Evolutionary conservation across 768 basidiomycete genomes (phyloP).

Genomic region (Kockovaella imperatae): DNA sequence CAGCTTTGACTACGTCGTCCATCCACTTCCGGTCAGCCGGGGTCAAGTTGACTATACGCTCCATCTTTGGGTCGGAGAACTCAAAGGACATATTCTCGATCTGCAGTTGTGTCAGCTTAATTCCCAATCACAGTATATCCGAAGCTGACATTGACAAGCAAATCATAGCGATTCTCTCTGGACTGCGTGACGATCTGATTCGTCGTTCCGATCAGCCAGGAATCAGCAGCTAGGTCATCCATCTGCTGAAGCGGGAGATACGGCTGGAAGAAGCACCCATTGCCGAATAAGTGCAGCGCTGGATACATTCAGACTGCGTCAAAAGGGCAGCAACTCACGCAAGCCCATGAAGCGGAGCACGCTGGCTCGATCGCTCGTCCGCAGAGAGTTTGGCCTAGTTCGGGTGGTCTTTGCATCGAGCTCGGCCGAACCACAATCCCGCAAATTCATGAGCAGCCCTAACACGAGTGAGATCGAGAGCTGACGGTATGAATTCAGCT

Average conservation of each 20-base stretch:
- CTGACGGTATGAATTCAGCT: conserved; percentile 16
- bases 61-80: conserved; percentile 73
- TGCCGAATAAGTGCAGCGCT: conserved; percentile 24
- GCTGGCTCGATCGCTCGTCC: conserved; percentile 81
- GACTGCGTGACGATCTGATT: conserved; percentile 93
- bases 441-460: conserved; percentile 80
- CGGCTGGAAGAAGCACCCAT: conserved; percentile 96
- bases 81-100: conserved; percentile 80
- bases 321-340: conserved; percentile 54
- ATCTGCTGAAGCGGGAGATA: conserved; percentile 93
- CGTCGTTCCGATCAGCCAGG: conserved; percentile 77
- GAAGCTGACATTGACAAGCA: conserved; percentile 69
- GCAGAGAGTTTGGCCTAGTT: conserved; percentile 66
- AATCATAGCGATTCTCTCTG: conserved; percentile 65
- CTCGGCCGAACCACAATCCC: conserved; percentile 84
- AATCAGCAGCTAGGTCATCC: conserved; percentile 70
- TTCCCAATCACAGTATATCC: not conserved
- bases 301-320: not conserved
- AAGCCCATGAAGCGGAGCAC: conserved; percentile 86
- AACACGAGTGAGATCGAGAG: conserved; percentile 1
- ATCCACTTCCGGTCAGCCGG: conserved; percentile 96
- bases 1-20: conserved; percentile 57
- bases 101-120: conserved; percentile 46
- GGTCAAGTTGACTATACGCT: conserved; percentile 69
- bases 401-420: conserved; percentile 57